phyloP scores from a whole-genome alignment of 371 early-diverging fungal species.

The Apophysomyces sp. region DNA sequence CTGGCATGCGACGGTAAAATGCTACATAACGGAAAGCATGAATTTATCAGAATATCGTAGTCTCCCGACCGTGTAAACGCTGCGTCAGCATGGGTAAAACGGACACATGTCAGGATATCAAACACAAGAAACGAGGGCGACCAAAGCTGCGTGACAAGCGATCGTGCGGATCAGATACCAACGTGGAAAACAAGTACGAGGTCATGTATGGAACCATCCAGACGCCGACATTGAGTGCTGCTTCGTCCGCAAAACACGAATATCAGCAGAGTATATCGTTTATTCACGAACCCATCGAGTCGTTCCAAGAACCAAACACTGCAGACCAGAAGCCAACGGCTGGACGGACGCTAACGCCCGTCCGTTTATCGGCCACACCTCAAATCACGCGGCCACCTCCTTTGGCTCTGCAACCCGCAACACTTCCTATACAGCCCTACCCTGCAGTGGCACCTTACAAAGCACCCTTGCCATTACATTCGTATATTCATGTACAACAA shows the following conservation, averaged over 20 bases:
- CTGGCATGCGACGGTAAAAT: conserved; percentile 52
- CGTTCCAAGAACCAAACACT: conserved; percentile 3
- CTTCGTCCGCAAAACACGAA: conserved; percentile 1
- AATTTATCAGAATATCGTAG: conserved; percentile 22
- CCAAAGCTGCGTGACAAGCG: conserved; percentile 67
- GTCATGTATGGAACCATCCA: not conserved
- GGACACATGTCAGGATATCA: conserved; percentile 76
- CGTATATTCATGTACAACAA: not conserved
- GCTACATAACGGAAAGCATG: not conserved
- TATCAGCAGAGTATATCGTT: conserved; percentile 9
- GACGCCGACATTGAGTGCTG: conserved; percentile 4
- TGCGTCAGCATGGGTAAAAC: conserved; percentile 72
- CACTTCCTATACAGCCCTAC: not conserved
- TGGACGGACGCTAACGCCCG: not conserved
- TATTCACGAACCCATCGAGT: conserved; percentile 20
- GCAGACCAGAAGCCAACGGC: not conserved
- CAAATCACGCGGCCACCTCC: not conserved
- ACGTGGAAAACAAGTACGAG: not conserved
- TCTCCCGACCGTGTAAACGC: conserved; percentile 73
- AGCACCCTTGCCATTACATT: not conserved
- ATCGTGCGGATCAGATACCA: not conserved
- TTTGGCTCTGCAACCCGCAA: conserved; percentile 1
- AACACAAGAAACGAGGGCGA: conserved; percentile 81
- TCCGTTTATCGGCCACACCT: not conserved
- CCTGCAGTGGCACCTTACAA: not conserved